Evolutionary conservation across 2,329 filamentous ascomycete genomes (phyloP), one percentile per base, ranked within the genome.

Genomic region (Penicillium janthinellum): DNA sequence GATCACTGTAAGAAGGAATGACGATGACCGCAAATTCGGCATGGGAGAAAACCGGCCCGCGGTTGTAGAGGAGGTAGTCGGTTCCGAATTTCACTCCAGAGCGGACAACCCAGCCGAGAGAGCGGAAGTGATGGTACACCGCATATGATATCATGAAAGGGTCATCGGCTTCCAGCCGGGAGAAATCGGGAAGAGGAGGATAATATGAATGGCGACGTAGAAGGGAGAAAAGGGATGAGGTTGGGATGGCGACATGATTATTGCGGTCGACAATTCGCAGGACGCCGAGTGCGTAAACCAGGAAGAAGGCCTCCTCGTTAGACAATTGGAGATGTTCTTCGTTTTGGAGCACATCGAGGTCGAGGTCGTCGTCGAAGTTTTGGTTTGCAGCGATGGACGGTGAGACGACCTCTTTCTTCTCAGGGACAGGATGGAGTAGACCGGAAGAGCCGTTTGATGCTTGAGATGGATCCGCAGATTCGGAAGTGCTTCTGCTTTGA

Each of bases 111-210:
- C 95, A 99, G 25, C 95, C 95, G 0, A 98, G 82, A 0, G 92
- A 96, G 39, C 95, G 89, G 78, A 96, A 99, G 74, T 99, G 94
- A 73, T 99, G 95, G 74, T 96, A 99, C 17, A 91, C 91, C 12
- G 87, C 88, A 71, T 98, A 99, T 59, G 91, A 88, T 0, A 96
- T 75, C 20, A 98, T 79, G 75, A 99, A 99, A 0, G 86, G 84
- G 69, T 96, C 91, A 73, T 96, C 92, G 0, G 92, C 87, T 15
- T 84, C 81, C 3, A 92, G 81, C 11, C 76, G 71, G 7, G 73
- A 69, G 20, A 69, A 72, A 14, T 70, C 45, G 14, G 68, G 72
- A 11, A 80, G 79, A 8, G 88, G 83, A 7, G 90, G 90, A 54
- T 89, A 90, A 67, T 87, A 87, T 0, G 89, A 92, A 67, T 88